Base-by-base conservation (phyloP, 306 rosid species). In the Vicia sativa region DNA sequence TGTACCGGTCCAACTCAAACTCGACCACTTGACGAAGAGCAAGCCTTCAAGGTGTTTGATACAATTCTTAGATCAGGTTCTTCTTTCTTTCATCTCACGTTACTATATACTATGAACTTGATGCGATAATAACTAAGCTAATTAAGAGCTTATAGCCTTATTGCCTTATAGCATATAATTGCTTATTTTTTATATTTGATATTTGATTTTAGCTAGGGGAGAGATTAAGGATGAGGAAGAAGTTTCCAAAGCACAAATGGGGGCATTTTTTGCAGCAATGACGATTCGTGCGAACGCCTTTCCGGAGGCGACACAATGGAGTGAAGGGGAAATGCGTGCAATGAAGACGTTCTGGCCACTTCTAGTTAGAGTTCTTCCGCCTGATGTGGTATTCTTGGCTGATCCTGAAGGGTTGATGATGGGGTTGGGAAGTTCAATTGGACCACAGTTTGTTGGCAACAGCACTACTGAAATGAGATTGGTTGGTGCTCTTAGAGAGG, bases 261-360 rank as follows among this genome's bases (percentile, higher is more conserved):
- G 97, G 5, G 96, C 98, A n/a, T 93, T 88, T 72, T 93, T 93
- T 18, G 92, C 95, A 7, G 98, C 79, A 11, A 93, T 93, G 98
- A 84, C 96, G 2, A 93, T 93, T 67, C 96, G 98, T 12, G 95
- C 95, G 0, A 93, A 93, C 71, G 85, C 86, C 31, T 93, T 93
- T 69, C 97, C 97, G 0, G 97, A 93, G 71, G 91, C 86, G 13
- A 93, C 98, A 10, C 98, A 93, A 44, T 93, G 98, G 98, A 93
- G 98, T 72, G 96, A 90, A 62, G 98, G 98, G 68, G 98, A 93
- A 83, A 86, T 63, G n/a, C 77, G 76, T 28, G 97, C 98, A 8
- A 83, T 93, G 90, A 65, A 84, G 74, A 79, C 53, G 21, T 88
- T 83, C 73, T 93, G 98, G 97, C 98, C 98, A 5, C 83, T 84